A percentile compares a stretch with the other conserved stretches of the same genome.
These are phyloP conservation scores for Neonothopanus nambi DNA, from an alignment of 1,284 basidiomycete genomes.

Conservation along the genomic window DNA sequence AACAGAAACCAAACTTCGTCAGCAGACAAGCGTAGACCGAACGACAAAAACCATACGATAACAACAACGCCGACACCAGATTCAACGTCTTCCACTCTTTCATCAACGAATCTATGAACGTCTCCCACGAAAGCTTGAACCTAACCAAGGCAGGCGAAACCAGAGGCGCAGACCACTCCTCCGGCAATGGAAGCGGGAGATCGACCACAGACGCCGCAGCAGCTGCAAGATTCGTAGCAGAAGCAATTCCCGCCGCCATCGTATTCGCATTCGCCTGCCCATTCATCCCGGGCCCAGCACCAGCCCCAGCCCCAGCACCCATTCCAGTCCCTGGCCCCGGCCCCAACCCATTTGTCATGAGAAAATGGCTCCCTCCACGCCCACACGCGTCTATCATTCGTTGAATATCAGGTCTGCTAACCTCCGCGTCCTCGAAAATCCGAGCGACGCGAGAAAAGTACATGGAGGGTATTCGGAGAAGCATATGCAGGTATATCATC, in stretches of 20 bases:
- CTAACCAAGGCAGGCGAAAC: slow-evolving; percentile 61
- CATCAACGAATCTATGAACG: slow-evolving; percentile 66
- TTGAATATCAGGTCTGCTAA: slow-evolving; percentile 71
- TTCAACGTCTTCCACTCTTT: slow-evolving; percentile 80
- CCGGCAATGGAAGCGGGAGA: slow-evolving; percentile 39
- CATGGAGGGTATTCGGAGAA: slow-evolving; percentile 69
- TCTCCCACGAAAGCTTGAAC: slow-evolving; percentile 74
- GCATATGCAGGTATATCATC: slow-evolving; percentile 59
- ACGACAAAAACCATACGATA: slow-evolving; percentile 45
- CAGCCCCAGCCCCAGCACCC: background rate
- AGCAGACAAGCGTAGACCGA: background rate
- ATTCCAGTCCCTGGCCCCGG: background rate
- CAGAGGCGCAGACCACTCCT: slow-evolving; percentile 59
- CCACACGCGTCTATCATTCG: slow-evolving; percentile 59
- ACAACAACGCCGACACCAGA: slow-evolving; percentile 67
- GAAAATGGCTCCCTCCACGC: slow-evolving; percentile 22
- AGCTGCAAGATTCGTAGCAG: slow-evolving; percentile 9
- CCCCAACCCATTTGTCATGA: background rate
- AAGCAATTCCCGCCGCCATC: background rate
- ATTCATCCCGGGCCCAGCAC: background rate
- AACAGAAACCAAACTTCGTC: background rate
- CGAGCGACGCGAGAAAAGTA: slow-evolving; percentile 74
- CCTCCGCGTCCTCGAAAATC: slow-evolving; percentile 73
- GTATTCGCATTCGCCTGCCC: slow-evolving; percentile 1
- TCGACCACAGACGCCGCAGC: slow-evolving; percentile 9